These are phyloP conservation scores for Neurospora tetraspora DNA, from an alignment of 495 filamentous ascomycete genomes.

Conservation along the genomic window DNA sequence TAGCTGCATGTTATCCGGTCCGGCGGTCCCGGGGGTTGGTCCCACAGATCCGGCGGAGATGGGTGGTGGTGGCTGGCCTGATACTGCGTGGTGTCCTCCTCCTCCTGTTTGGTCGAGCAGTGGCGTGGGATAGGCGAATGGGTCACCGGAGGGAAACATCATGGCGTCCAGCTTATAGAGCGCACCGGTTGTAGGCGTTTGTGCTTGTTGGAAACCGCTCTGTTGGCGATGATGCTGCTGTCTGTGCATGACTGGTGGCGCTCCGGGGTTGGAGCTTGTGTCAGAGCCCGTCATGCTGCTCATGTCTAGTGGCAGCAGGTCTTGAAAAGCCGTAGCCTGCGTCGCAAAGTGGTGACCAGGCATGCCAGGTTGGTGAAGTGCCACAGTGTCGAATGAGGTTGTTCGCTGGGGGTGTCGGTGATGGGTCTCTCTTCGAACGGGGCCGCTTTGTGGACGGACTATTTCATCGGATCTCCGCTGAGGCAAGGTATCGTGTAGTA, in stretches of 20 bases:
- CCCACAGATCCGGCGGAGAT: background rate
- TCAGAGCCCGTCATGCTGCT: constrained; percentile 6
- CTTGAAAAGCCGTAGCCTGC: constrained; percentile 12
- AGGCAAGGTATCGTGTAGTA: constrained; percentile 15
- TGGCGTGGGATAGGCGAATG: constrained; percentile 83
- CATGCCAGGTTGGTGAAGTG: constrained; percentile 16
- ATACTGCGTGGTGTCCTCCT: constrained; percentile 8
- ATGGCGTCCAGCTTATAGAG: constrained; percentile 71
- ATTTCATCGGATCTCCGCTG: constrained; percentile 38
- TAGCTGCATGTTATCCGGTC: constrained; percentile 24
- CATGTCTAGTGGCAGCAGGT: constrained; percentile 23
- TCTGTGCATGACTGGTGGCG: constrained; percentile 8
- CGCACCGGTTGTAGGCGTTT: constrained; percentile 23
- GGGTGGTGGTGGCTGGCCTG: constrained; percentile 6
- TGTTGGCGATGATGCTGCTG: constrained; percentile 12
- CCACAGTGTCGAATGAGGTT: constrained; percentile 21
- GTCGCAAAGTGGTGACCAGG: constrained; percentile 15
- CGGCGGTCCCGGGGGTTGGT: background rate
- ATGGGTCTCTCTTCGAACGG: constrained; percentile 9
- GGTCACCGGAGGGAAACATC: constrained; percentile 88
- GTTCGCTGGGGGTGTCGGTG: constrained; percentile 19
- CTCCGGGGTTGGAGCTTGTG: constrained; percentile 15
- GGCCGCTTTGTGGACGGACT: constrained; percentile 31
- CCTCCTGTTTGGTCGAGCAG: constrained; percentile 45
- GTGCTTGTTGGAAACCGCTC: constrained; percentile 14